Evolutionary conservation across 768 basidiomycete genomes (phyloP).

Genomic region (Phanerochaete carnosa): DNA sequence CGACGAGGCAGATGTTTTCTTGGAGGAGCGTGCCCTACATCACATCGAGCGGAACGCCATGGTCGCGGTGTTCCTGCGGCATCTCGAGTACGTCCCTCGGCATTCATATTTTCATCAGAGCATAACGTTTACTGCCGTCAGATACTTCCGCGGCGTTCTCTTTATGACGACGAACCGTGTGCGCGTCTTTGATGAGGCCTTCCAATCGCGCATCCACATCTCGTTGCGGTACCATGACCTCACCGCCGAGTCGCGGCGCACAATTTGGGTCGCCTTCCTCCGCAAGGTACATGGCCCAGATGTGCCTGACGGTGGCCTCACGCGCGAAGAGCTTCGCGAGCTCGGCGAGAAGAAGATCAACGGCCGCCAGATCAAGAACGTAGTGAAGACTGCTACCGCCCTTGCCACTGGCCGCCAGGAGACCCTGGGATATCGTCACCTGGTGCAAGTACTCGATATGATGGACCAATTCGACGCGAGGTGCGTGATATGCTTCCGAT

Average conservation of each 20-base stretch:
- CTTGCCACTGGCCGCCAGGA: conserved; percentile 49
- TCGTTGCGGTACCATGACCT: conserved; percentile 62
- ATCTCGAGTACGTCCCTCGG: conserved; percentile 19
- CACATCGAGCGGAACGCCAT: conserved; percentile 67
- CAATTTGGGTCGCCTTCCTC: conserved; percentile 65
- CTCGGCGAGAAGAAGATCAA: conserved; percentile 54
- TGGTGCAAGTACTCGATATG: conserved; percentile 55
- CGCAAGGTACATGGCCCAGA: conserved; percentile 28
- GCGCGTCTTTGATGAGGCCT: conserved; percentile 36
- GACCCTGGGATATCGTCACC: conserved; percentile 45
- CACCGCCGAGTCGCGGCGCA: conserved; percentile 44
- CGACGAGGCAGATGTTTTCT: conserved; percentile 61
- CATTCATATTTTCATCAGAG: neutral
- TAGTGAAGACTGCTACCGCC: conserved; percentile 60
- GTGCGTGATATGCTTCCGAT: conserved; percentile 11
- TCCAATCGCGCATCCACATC: conserved; percentile 25
- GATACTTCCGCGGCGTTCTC: conserved; percentile 34
- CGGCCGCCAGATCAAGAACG: conserved; percentile 70
- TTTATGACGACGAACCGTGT: conserved; percentile 39
- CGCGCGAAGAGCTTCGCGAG: conserved; percentile 38
- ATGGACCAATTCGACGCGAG: conserved; percentile 52
- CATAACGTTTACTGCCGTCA: neutral
- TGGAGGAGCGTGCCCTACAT: conserved; percentile 63
- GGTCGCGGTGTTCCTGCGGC: conserved; percentile 53
- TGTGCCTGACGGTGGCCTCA: conserved; percentile 28